Evolutionary conservation across 768 basidiomycete species (phyloP).

Genomic region (Leucocoprinus leucothites): DNA sequence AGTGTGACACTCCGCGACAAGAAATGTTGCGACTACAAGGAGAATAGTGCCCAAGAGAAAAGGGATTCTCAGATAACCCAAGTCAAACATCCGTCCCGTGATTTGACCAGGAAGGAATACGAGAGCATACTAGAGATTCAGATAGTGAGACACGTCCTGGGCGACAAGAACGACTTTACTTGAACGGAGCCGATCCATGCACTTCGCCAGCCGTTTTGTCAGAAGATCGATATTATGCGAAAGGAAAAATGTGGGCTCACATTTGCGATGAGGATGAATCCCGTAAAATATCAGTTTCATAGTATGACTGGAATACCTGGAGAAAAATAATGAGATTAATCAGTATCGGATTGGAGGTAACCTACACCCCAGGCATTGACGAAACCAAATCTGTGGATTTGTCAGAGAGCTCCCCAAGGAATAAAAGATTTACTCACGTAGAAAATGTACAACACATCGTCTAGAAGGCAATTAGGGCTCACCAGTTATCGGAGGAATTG

Average conservation of each 20-base stretch:
- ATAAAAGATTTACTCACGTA: conserved; percentile 30
- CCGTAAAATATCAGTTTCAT: conserved; percentile 42
- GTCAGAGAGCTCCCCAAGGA: conserved; percentile 8
- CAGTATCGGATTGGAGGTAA: conserved; percentile 11
- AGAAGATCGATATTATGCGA: not conserved
- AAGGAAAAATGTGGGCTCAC: conserved; percentile 26
- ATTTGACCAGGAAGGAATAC: conserved; percentile 48
- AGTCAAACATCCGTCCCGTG: conserved; percentile 57
- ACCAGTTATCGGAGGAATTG: not conserved
- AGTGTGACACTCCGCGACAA: conserved; percentile 52
- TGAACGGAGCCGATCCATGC: conserved; percentile 32
- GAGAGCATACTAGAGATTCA: conserved; percentile 39
- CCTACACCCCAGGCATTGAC: conserved; percentile 75
- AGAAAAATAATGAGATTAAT: not conserved
- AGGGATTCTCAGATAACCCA: conserved; percentile 53
- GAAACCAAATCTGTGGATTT: conserved; percentile 51
- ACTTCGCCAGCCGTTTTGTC: conserved; percentile 12
- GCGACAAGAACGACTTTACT: conserved; percentile 5
- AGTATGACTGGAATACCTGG: conserved; percentile 68
- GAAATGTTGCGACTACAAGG: conserved; percentile 45
- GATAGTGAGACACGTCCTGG: no score
- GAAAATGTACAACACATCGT: conserved; percentile 46
- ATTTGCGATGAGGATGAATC: conserved; percentile 48
- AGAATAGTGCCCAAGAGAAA: conserved; percentile 37
- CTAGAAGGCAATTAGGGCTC: conserved; percentile 18